Base-by-base conservation (phyloP, 148 eudicot species). In the Chenopodium album region DNA sequence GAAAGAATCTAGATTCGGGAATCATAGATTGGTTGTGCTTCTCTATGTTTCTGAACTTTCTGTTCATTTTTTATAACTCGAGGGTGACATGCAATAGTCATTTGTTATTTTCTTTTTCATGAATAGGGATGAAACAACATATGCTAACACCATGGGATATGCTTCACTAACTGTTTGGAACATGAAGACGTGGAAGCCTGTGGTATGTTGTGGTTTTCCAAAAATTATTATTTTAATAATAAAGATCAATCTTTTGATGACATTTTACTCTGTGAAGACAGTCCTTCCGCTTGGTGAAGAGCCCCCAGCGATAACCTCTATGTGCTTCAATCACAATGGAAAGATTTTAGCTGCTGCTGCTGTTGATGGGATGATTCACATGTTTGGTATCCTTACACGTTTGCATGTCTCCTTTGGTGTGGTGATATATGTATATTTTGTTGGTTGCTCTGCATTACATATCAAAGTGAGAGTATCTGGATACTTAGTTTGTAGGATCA, bases 221-320 rank as follows among this genome's bases (percentile, higher is more conserved):
- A 70, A 63, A 13, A 62, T 76, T 75, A 47, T 14, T 56, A 56
- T 56, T 13, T 67, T 63, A 22, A 64, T 75, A 44, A 78, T 50
- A 37, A 81, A 79, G 50, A 41, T 78, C 60, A 66, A 63, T 75
- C 41, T 86, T 85, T n/a, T 81, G 81, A 70, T 85, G 80, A 80
- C 77, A 54, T 80, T 81, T 63, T 62, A 86, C 85, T 88, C 83
- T 86, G 77, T 93, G 92, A 91, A 95, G 99, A 81, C 97, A 90
- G 97, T 93, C 90, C 98, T 95, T 85, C 99, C 99, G 78, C 99
- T 95, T 88, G 99, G 99, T 82, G 89, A 93, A 86, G 99, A 95
- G 81, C 97, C 99, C 47, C 99, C 99, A 54, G 97, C 98, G 75
- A 92, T 95, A 79, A 95, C 98, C 73, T 95, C 98, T 34, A 65